Evolutionary conservation across 2,329 filamentous ascomycete species (phyloP), one percentile per base, ranked within the genome.

Genomic region (Sporothrix protearum): DNA sequence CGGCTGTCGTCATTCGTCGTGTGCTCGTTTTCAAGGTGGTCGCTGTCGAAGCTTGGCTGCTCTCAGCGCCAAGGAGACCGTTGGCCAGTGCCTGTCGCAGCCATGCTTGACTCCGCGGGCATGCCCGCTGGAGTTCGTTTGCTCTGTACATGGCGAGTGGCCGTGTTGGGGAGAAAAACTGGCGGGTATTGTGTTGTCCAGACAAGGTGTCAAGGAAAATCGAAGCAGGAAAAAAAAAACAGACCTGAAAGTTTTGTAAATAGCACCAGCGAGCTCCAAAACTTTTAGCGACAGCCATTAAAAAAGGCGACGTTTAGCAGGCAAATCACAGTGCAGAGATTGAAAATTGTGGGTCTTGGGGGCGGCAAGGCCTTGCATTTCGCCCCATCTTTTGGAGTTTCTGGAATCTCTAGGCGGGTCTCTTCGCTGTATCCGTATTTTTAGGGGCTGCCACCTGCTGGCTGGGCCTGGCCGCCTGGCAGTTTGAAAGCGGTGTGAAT

Each of bases 71-170:
- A 55, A 19, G n/a, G 19, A 72, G 57, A 28, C 70, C 64, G 33
- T 68, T 39, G 16, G 73, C 74, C 67, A 76, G 73, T 0, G 73
- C 72, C 47, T 72, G 73, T 42, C 69, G 63, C 22, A 77, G 69
- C 72, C 75, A 75, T 39, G 72, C 69, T 55, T 75, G 74, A 69
- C 73, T 74, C 16, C 73, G 74, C 57, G 73, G 73, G 53, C 76
- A 76, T 1, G 74, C 66, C 12, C 71, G 74, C 72, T 73, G 74
- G 64, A 75, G 59, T 28, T 72, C 73, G 42, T 55, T 70, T 12
- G 69, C 71, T 42, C 73, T 68, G 59, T 73, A 72, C 75, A 76
- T 73, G 30, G 61, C 36, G 53, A 10, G 14, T 51, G 25, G 16
- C 10, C 25, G 16, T 0, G n/a, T n/a, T n/a, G 4, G 9, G 19